Base-by-base conservation (phyloP, 192 early-diverging fungal genomes). In the Coemansia sp. region DNA sequence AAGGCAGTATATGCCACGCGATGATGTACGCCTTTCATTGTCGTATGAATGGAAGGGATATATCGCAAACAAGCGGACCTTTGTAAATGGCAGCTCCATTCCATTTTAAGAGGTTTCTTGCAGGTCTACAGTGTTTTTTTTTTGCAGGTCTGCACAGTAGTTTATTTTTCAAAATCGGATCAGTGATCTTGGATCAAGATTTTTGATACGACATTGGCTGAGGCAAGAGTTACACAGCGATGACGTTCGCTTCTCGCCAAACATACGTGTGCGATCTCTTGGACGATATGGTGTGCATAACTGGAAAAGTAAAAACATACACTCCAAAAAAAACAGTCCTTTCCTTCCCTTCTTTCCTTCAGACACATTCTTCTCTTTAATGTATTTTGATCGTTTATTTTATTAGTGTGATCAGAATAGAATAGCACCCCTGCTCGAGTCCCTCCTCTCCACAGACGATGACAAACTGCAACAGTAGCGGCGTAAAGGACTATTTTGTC, bases 401-500 rank as follows among this genome's bases (percentile, higher is more conserved):
- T 41, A 41, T 14, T 41, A 41, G 39, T 14, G 12, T 1, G 39
- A 41, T 14, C 39, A 41, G 39, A 41, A 12, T 6, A 1, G 12
- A 41, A 41, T 41, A 41, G 12, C 12, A 41, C 39, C 39, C 39
- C 39, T 14, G 44, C 14, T 46, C 16, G 44, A 46, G 44, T 16
- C 16, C 5, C 44, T 41, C 30, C 30, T 3, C n/a, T 6, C 39
- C 39, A 46, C 15, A 46, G 14, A 46, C 44, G 44, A 46, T 46
- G 44, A 18, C 44, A 14, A 46, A 18, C 44, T 18, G 44, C 44
- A 46, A 46, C 44, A 46, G 44, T 18, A 46, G 57, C 57, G n/a
- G 18, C 14, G 18, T 16, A 1, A 59, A 38, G 35, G 66, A 72
- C 63, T 77, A 77, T 45, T 77, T 77, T 72, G 46, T 59, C 5